phyloP scores from a whole-genome alignment of 2,329 filamentous ascomycete species.

The Scortechinia acanthostroma region DNA sequence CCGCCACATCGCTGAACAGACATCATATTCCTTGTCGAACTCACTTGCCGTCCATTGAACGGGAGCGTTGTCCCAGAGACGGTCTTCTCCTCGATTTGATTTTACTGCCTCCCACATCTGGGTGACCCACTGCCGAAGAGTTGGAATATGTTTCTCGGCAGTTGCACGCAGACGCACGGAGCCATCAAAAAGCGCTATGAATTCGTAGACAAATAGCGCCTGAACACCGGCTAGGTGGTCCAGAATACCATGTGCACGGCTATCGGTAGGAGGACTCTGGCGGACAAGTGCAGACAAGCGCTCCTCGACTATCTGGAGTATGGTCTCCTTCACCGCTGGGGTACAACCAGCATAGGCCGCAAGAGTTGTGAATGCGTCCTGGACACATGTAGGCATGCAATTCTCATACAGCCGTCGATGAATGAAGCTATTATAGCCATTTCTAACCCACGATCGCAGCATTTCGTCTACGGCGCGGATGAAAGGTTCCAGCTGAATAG shows the following conservation, averaged over 20 bases:
- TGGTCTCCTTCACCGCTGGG: not conserved
- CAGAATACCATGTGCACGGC: not conserved
- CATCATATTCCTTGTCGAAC: conserved; percentile 5
- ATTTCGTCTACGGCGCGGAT: conserved; percentile 5
- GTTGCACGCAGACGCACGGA: conserved; percentile 6
- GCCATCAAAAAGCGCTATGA: conserved; percentile 5
- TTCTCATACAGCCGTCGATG: conserved; percentile 5
- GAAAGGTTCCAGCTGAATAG: conserved; percentile 4
- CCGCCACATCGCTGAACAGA: conserved; percentile 10
- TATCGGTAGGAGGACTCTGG: not conserved
- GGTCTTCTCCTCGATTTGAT: conserved; percentile 4
- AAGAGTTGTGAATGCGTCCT: conserved; percentile 6
- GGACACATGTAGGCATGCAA: conserved; percentile 5
- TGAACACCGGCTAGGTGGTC: not conserved
- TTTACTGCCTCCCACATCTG: conserved; percentile 6
- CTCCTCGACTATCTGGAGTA: not conserved
- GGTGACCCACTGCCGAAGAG: conserved; percentile 4
- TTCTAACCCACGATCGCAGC: conserved; percentile 6
- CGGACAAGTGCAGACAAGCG: not conserved
- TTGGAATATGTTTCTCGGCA: conserved; percentile 5
- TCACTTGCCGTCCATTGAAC: conserved; percentile 3
- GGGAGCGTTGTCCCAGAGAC: not conserved
- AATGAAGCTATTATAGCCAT: conserved; percentile 6
- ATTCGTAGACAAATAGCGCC: conserved; percentile 2
- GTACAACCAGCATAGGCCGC: conserved; percentile 3